Evolutionary conservation across 2,329 filamentous ascomycete genomes (phyloP), one percentile per base, ranked within the genome.

Genomic region (Aspergillus eucalypticola): DNA sequence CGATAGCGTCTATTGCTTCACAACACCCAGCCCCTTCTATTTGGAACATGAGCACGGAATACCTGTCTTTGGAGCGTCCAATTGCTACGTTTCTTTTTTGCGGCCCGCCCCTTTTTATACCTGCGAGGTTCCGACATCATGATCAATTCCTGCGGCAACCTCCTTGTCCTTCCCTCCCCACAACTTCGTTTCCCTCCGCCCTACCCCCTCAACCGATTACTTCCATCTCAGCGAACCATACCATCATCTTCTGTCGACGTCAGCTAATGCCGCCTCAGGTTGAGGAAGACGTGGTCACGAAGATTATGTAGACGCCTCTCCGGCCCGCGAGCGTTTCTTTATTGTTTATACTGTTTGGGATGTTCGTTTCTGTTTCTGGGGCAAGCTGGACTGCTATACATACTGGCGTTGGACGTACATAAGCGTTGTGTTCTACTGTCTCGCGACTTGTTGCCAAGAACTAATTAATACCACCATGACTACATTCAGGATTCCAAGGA

Each of bases 221-320:
- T 17, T 41, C 11, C 11, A 29, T 19, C 15, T 13, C 25, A n/a
- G 21, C 23, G 25, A 44, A 29, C 23, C 17, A 32, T n/a, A 29
- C 53, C 13, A 13, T 46, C 53, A 21, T 27, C 29, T 25, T 35
- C 32, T 13, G 32, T 35, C 27, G 44, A 59, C 46, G 32, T n/a
- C 44, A 65, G 75, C 79, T 81, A 80, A 81, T 76, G 66, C 66
- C 64, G 67, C 73, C 75, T 77, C 86, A 94, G 90, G 89, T 92
- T 80, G 90, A 94, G 83, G 90, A 93, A 82, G 90, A 93, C 71
- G 79, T 82, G 81, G 87, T 93, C 77, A 92, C 90, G 71, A 94
- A 91, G 81, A 91, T 96, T 81, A 92, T 93, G 89, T 93, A 89
- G 78, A 69, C 63, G 54, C 59, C 46, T 58, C 54, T 58, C 63